phyloP scores from a whole-genome alignment of 2,329 filamentous ascomycete species.

The Trichoderma sp. region DNA sequence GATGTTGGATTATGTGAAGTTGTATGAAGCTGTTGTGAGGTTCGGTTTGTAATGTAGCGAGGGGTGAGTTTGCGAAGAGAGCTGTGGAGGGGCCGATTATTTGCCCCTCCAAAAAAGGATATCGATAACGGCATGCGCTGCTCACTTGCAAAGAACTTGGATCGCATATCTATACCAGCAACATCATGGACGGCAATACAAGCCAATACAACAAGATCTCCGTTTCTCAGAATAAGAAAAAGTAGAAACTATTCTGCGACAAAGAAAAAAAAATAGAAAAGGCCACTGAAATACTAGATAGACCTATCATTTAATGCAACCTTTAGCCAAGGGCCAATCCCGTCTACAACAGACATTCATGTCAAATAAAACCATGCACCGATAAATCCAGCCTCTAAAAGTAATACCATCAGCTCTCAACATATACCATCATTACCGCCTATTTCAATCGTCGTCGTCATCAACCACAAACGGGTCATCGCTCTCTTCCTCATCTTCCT shows the following conservation, averaged over 20 bases:
- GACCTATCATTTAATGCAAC: neutral
- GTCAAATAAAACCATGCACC: neutral
- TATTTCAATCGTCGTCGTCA: constrained; percentile 36
- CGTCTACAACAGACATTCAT: neutral
- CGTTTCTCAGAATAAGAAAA: neutral
- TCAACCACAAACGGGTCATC: constrained; percentile 49
- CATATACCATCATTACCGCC: neutral
- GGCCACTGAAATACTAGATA: neutral
- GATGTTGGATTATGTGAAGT: neutral
- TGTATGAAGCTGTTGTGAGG: neutral
- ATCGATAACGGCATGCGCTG: neutral
- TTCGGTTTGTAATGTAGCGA: neutral
- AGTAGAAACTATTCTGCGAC: neutral
- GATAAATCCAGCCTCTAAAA: neutral
- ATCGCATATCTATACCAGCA: no score
- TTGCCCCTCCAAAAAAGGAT: neutral
- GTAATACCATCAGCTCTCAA: neutral
- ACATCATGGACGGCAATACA: neutral
- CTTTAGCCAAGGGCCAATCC: neutral
- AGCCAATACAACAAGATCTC: no score
- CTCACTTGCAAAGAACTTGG: neutral
- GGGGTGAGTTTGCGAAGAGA: neutral
- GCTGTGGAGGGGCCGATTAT: neutral
- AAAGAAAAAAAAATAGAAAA: neutral
- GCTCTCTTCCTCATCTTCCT: constrained; percentile 30